Evolutionary conservation across 108 stramenopile genomes (phyloP), one percentile per base, ranked within the genome.

Genomic region (Skeletonema grethae): DNA sequence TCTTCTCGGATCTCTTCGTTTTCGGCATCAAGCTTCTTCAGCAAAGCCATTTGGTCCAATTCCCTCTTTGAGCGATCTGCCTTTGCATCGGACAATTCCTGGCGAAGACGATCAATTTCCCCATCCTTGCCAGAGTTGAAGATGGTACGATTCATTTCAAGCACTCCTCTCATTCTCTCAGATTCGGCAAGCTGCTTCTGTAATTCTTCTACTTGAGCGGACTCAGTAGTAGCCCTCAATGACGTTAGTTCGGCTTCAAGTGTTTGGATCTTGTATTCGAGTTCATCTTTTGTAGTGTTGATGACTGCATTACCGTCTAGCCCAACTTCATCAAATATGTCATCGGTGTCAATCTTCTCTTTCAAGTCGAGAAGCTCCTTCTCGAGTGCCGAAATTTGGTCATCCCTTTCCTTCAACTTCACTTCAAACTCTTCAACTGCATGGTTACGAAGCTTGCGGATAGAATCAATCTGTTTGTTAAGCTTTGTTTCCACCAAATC

Each of bases 71-170:
- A 65, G 25, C 66, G 61, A 4, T 67, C 64, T 36, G 69, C 82
- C 46, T 89, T 85, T 28, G 75, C 58, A 61, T 80, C 78, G 4
- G 82, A 61, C 5, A 94, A 70, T 43, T 87, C 86, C 56, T 69
- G 87, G 20, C 84, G 79, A 25, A 94, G 89, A 29, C 77, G 76
- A 62, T 91, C 90, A 46, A 94, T 88, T 25, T 77, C 75, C 1
- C 62, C 76, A 65, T 94, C 88, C 68, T 90, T 94, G 25, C 79
- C 73, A 25, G 72, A 59, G 28, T 79, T 70, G 8, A 88, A 57
- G 9, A 84, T 57, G 0, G 73, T 65, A 50, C 87, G 45, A 34
- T 90, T 84, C 53, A 83, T 80, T 61, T 91, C 88, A 13, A 82
- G 72, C 18, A 67, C 63, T 72, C 79, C 84, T 69, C 84, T 73